Evolutionary conservation across 805 yeast genomes (phyloP).

Genomic region (Monosporozyma unispora): DNA sequence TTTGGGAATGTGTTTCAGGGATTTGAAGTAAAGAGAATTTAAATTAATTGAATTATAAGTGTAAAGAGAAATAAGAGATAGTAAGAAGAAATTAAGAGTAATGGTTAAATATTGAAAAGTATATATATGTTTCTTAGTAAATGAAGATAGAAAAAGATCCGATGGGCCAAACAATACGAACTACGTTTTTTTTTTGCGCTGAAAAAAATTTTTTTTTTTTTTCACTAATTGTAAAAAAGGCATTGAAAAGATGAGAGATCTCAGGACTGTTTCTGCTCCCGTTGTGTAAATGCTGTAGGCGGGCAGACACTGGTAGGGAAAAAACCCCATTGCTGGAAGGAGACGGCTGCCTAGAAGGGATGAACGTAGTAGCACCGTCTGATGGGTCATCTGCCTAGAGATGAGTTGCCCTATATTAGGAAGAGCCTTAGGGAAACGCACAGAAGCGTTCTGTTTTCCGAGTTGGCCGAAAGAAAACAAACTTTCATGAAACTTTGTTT

Average conservation of each 20-base stretch:
- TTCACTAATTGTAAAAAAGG: no score
- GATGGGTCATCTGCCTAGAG: no score
- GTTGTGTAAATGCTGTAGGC: background rate
- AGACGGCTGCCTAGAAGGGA: background rate
- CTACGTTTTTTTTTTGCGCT: background rate
- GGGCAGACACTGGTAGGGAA: no score
- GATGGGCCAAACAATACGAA: background rate
- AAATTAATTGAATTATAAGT: background rate
- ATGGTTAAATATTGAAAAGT: no score
- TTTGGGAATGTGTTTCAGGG: slow-evolving; percentile 3
- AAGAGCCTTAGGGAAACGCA: no score
- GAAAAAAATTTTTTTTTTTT: background rate
- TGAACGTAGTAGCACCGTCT: no score
- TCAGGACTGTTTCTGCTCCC: background rate
- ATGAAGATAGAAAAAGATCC: no score
- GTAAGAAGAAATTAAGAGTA: background rate
- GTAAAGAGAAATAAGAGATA: background rate
- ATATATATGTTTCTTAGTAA: background rate
- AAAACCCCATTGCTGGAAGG: background rate
- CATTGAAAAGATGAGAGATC: background rate
- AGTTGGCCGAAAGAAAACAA: no score
- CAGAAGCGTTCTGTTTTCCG: background rate
- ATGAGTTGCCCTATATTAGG: no score
- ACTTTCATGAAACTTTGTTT: background rate
- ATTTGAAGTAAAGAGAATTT: background rate